Conservation (phyloP, 2,329 filamentous ascomycete genomes). For the Ophiocordyceps robertsii region DNA sequence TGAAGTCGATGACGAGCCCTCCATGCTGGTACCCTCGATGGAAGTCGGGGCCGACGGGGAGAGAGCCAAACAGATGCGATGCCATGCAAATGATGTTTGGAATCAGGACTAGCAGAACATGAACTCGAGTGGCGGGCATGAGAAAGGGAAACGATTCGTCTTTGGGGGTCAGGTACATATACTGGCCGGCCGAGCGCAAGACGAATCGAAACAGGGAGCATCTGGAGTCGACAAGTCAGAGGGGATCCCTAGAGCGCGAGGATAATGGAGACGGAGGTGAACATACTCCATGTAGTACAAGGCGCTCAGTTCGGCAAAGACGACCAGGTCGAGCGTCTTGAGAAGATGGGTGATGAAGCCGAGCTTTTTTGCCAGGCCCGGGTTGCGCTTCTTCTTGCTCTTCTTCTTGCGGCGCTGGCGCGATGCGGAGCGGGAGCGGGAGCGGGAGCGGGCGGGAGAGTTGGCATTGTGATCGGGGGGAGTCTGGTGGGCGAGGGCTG, state of each 20-base stretch:
- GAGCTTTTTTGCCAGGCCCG: constrained; percentile 41
- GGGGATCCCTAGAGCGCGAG: background rate
- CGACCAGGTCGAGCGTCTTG: constrained; percentile 45
- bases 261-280: background rate
- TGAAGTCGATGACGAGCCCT: constrained; percentile 53
- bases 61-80: constrained; percentile 40
- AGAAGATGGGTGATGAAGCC: constrained; percentile 48
- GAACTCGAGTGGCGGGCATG: constrained; percentile 40
- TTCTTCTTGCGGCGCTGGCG: constrained; percentile 22
- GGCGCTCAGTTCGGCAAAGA: constrained; percentile 50
- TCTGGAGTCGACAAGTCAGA: constrained; percentile 21
- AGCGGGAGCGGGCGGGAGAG: constrained; percentile 8
- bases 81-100: constrained; percentile 49
- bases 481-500: background rate
- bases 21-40: constrained; percentile 54
- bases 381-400: constrained; percentile 21
- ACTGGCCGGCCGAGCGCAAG: constrained; percentile 44
- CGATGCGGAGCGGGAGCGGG: constrained; percentile 11
- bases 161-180: constrained; percentile 51
- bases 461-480: constrained; percentile 2
- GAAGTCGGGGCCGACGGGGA: constrained; percentile 44
- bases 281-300: constrained; percentile 60
- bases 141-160: constrained; percentile 40
- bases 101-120: constrained; percentile 43
- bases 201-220: constrained; percentile 52